A percentile compares a stretch with the other conserved stretches of the same genome.
Evolutionary conservation across 2,329 filamentous ascomycete genomes (phyloP).

Genomic region (Drechslerella coelobrocha): DNA sequence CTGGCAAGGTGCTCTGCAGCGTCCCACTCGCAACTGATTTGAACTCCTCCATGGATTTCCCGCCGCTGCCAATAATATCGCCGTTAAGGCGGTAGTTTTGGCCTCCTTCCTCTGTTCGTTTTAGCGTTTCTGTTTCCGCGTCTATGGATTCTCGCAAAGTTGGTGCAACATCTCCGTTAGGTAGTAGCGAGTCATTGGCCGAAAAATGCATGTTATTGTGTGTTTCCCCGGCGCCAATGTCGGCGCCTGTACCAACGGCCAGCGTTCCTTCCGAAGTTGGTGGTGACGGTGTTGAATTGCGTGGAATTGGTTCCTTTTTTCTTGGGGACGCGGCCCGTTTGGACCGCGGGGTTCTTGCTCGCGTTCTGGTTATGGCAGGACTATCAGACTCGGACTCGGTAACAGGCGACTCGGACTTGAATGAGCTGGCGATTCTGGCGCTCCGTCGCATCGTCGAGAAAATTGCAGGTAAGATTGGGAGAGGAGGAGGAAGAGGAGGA

Average conservation of each 20-base stretch:
- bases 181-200: constrained; percentile 12
- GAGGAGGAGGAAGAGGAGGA: constrained; percentile 8
- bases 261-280: constrained; percentile 3
- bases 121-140: constrained; percentile 28
- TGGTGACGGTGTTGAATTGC: constrained; percentile 14
- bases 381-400: constrained; percentile 45
- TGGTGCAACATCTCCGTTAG: constrained; percentile 17
- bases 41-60: constrained; percentile 25
- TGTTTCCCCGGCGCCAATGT: constrained; percentile 11
- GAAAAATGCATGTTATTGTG: constrained; percentile 29
- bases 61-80: constrained; percentile 13
- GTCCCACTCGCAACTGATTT: constrained; percentile 28
- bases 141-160: constrained; percentile 21
- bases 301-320: constrained; percentile 21
- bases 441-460: constrained; percentile 40
- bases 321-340: constrained; percentile 31
- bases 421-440: constrained; percentile 40
- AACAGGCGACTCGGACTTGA: constrained; percentile 33
- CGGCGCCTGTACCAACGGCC: constrained; percentile 19
- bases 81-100: constrained; percentile 19
- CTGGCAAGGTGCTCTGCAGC: constrained; percentile 60
- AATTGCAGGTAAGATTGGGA: constrained; percentile 1
- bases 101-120: constrained; percentile 51
- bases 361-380: constrained; percentile 22
- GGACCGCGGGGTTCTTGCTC: constrained; percentile 20